Base-by-base conservation (phyloP, 2,329 filamentous ascomycete species). In the Cladosporium oxysporum region DNA sequence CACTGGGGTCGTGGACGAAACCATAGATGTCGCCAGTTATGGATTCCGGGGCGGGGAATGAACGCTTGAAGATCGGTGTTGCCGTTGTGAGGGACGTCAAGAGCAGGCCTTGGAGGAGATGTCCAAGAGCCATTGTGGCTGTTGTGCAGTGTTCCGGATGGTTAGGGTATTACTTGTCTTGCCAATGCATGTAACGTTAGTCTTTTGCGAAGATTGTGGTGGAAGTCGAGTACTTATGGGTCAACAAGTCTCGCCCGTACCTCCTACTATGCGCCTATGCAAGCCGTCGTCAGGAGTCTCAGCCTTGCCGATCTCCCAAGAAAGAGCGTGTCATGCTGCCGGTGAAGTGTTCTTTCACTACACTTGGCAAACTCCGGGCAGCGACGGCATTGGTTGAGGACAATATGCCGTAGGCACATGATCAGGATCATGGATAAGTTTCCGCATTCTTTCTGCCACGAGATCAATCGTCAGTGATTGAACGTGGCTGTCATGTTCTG, bases 1-100 rank as follows among this genome's bases (percentile, higher is more conserved):
- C 67, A 1, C 77, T 73, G 1, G 82, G 82, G 64, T 84, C 83
- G 62, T 83, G 82, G 18, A 76, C 74, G 60, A 80, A 79, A 58
- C 53, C 53, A 18, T 33, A 37, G 5, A 62, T 53, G 47, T 62
- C 59, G n/a, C 59, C 59, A 2, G 44, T 37, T 29, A 53, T 62
- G n/a, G 59, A 47, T 37, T 53, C 59, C 18, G 59, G 59, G 16
- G 26, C 47, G 14, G 59, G 59, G 31, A 52, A 62, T 11, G 44
- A 11, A 37, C 59, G 59, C 16, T 62, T 62, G 47, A 62, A 62
- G 7, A 62, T 52, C 41, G 59, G 59, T 35, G 59, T n/a, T 52
- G 59, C 59, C n/a, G 31, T 26, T 23, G 44, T 35, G 8, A 62
- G 29, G 21, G 47, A 18, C 1, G 59, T 52, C 44, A 52, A 16